These are phyloP conservation scores for Verbena officinalis DNA, from an alignment of 257 asterid genomes.

Conservation along the genomic window DNA sequence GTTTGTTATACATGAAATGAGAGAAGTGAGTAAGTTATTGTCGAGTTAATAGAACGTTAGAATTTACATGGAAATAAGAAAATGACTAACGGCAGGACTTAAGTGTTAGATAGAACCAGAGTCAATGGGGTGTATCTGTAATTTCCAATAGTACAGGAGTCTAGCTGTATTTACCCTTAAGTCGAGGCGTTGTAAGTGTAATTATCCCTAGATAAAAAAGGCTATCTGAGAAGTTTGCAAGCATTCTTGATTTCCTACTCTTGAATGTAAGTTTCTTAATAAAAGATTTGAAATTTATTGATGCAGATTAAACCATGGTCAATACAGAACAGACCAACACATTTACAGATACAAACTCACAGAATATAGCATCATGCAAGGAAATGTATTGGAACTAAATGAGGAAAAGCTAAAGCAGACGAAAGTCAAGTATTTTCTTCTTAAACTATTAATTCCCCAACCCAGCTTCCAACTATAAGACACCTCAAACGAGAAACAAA, in stretches of 20 bases:
- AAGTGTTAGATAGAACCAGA: too few species aligned
- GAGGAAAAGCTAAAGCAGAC: not conserved
- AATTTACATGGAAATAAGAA: not conserved
- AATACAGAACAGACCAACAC: not conserved
- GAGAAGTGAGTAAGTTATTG: too few species aligned
- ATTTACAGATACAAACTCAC: not conserved
- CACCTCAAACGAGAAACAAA: not conserved
- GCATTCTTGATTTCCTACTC: not conserved
- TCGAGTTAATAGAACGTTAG: too few species aligned
- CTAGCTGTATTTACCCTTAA: too few species aligned
- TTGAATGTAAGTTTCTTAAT: not conserved
- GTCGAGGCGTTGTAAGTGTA: too few species aligned
- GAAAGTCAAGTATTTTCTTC: too few species aligned
- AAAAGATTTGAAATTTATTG: not conserved
- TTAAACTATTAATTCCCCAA: not conserved
- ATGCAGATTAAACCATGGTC: not conserved
- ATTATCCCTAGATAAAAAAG: too few species aligned
- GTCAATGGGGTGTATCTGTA: too few species aligned
- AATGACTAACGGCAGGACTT: slow-evolving; percentile 3
- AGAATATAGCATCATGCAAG: slow-evolving; percentile 7
- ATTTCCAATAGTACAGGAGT: too few species aligned
- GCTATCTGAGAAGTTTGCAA: not conserved
- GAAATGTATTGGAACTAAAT: slow-evolving; percentile 3
- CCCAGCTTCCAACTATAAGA: not conserved
- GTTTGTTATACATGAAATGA: too few species aligned